A percentile compares a stretch with the other conserved stretches of the same genome.
phyloP scores from a whole-genome alignment of 2,329 filamentous ascomycete genomes.

The Penicillium sp. region DNA sequence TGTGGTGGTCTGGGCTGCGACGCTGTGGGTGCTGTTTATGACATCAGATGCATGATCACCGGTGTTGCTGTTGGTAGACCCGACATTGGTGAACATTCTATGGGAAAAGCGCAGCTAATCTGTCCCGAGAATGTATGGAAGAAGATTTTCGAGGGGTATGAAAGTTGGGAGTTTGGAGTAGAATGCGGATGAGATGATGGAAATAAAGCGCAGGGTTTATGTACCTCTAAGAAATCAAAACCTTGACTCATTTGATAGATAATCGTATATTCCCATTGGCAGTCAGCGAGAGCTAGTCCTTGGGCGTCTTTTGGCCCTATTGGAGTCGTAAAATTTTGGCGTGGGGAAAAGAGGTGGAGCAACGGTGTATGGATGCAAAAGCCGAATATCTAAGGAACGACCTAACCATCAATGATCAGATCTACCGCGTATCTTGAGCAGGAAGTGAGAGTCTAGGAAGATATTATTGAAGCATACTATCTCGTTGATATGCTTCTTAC shows the following conservation, averaged over 20 bases:
- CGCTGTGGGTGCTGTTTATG: slow-evolving; percentile 2
- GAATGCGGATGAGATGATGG: not conserved
- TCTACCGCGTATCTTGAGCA: no score
- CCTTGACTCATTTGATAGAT: slow-evolving; percentile 19
- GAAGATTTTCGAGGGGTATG: not conserved
- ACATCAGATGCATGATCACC: slow-evolving; percentile 11
- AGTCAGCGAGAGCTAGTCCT: not conserved
- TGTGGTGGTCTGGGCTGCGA: not conserved
- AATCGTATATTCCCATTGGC: slow-evolving; percentile 19
- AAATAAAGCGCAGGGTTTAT: slow-evolving; percentile 3
- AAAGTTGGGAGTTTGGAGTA: not conserved
- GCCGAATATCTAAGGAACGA: not conserved
- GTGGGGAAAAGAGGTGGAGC: slow-evolving; percentile 6
- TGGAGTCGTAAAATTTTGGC: no score
- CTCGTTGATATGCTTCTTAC: no score
- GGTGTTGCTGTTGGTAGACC: slow-evolving; percentile 14
- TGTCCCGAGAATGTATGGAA: not conserved
- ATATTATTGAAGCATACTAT: no score
- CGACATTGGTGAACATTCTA: slow-evolving; percentile 27
- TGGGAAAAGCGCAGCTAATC: slow-evolving; percentile 4
- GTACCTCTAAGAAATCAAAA: slow-evolving; percentile 17
- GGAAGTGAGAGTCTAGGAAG: no score
- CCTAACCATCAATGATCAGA: not conserved
- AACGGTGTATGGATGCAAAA: not conserved
- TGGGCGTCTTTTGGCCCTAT: slow-evolving; percentile 6